Conservation (phyloP, 208 protist genomes). For the Herpetomonas muscarum region DNA sequence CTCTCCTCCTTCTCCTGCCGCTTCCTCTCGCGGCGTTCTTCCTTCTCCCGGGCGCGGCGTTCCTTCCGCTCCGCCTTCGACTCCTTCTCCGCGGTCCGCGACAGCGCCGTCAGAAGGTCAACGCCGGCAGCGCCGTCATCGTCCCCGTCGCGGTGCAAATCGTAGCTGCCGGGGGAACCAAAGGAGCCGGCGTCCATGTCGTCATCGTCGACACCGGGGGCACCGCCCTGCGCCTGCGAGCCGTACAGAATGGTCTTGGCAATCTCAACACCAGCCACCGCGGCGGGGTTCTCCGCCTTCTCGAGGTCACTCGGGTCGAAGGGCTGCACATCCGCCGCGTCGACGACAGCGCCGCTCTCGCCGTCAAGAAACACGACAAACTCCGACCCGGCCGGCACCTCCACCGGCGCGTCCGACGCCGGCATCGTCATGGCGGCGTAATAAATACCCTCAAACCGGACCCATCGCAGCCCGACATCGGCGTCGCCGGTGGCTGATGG, state of each 20-base stretch:
- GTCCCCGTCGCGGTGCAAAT: too few relatives aligned
- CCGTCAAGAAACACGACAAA: constrained; percentile 78
- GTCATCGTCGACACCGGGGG: neutral
- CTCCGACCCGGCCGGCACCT: constrained; percentile 26
- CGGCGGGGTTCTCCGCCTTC: constrained; percentile 46
- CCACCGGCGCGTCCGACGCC: constrained; percentile 31
- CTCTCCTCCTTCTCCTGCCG: constrained; percentile 12
- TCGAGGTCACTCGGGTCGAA: constrained; percentile 48
- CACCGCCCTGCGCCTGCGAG: constrained; percentile 1
- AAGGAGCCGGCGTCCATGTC: too few relatives aligned
- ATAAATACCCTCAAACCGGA: constrained; percentile 60
- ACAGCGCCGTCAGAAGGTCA: too few relatives aligned
- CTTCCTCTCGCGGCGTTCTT: constrained; percentile 3
- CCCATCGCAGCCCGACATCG: constrained; percentile 64
- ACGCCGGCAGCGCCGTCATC: too few relatives aligned
- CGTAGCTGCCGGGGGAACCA: too few relatives aligned
- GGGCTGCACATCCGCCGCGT: constrained; percentile 36
- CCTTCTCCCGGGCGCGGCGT: neutral
- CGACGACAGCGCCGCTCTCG: constrained; percentile 57
- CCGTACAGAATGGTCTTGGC: constrained; percentile 52
- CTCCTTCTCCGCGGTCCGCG: neutral
- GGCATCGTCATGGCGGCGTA: constrained; percentile 61
- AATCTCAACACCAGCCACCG: constrained; percentile 42
- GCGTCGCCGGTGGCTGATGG: constrained; percentile 1
- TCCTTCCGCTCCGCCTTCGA: neutral